Evolutionary conservation across 768 basidiomycete genomes (phyloP), one percentile per base, ranked within the genome.

Genomic region (Rhizopogon vulgaris): DNA sequence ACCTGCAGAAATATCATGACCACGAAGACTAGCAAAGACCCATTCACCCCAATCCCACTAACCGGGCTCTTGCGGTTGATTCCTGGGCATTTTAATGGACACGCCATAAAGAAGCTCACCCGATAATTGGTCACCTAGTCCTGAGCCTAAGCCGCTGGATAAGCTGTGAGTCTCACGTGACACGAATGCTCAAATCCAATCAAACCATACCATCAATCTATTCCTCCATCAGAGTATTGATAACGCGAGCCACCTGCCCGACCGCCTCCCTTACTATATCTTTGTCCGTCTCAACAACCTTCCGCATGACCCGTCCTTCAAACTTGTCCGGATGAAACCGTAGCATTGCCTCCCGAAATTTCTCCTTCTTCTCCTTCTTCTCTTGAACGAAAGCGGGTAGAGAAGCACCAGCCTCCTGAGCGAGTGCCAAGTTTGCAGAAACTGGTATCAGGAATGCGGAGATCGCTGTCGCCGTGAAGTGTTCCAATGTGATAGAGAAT

Each of bases 311-410:
- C 32, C 87, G 75, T 17, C 87, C 85, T 63, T 90, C 85, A 49
- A 89, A 89, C 63, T 90, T 90, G 66, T 90, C 87, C 2, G 87
- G 87, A 61, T 90, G 87, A 63, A 85, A 90, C 17, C 86, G 82
- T 24, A 88, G 65, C 59, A 87, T 74, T 0, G 84, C 76, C 66
- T 87, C 86, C 58, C 83, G 72, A 41, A 88, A 60, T 55, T 75
- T 82, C 17, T 87, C 84, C 62, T 78, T 83, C 43, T 74, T 69
- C 32, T 71, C 73, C 61, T 75, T 79, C 64, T 73, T 78, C 32
- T 64, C 62, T 18, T 53, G 53, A 17, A 68, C 70, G 45, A 54
- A 62, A 18, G 56, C 48, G 17, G 48, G 42, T 40, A 56, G 49
- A 41, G 51, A 39, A 22, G 50, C 25, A 12, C 47, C 48, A 9